Evolutionary conservation across 139 green algal genomes (phyloP), one percentile per base, ranked within the genome.

Genomic region (Dunaliella sp.): DNA sequence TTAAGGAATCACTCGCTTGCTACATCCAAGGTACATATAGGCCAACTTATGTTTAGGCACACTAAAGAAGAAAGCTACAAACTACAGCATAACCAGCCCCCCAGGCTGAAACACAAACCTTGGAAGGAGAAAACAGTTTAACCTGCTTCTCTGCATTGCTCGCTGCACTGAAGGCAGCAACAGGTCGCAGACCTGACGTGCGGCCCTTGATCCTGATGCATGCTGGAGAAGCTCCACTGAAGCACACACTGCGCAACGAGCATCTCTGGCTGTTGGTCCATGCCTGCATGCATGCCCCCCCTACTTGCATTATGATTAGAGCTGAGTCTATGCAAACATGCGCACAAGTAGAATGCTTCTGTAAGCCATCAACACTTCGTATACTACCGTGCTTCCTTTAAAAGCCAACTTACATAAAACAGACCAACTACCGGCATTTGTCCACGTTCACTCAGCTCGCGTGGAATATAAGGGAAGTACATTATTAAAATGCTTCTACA

Each of bases 91-190:
- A 1, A 33, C 21, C 24, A 33, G n/a, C 38, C n/a, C n/a, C n/a
- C n/a, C n/a, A n/a, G n/a, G n/a, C n/a, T n/a, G n/a, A n/a, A n/a
- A n/a, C n/a, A n/a, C n/a, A n/a, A n/a, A 95, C 94, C 93, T 97
- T 98, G 36, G 93, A 96, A 0, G 95, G 95, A 1, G 95, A 98
- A 84, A 98, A 97, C 12, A 98, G 80, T 1, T 92, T 38, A 22
- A 97, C 48, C 16, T 65, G 48, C 48, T 65, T 65, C 48, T 65
- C 48, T 16, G 48, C 7, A 16, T 65, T 65, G 48, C 48, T 65
- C 48, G 48, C 48, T 65, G 48, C 16, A 16, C 48, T 65, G 48
- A n/a, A n/a, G n/a, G n/a, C 48, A 65, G 48, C 48, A 65, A 65
- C 48, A 65, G 48, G 16, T 65, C 16, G 48, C 48, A 65, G 7